Evolutionary conservation across 495 filamentous ascomycete genomes (phyloP).

Genomic region (Sordaria brevicollis): DNA sequence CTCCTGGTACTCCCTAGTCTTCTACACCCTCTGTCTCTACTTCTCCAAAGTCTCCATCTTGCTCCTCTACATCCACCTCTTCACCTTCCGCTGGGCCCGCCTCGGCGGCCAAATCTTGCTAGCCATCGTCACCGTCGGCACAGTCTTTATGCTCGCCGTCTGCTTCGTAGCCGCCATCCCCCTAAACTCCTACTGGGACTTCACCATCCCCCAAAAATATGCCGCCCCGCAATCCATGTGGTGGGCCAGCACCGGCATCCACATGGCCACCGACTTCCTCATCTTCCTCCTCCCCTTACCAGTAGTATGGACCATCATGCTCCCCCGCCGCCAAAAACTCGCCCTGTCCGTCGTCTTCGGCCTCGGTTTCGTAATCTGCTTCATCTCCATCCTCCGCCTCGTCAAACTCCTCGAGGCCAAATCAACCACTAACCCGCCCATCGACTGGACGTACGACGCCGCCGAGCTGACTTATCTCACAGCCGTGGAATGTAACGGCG

Average conservation of each 20-base stretch:
- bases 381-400: slow-evolving; percentile 26
- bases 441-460: slow-evolving; percentile 20
- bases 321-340: slow-evolving; percentile 24
- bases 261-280: slow-evolving; percentile 26
- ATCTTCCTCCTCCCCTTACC: slow-evolving; percentile 28
- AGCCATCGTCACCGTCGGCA: slow-evolving; percentile 11
- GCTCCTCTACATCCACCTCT: slow-evolving; percentile 29
- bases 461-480: slow-evolving; percentile 33
- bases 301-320: slow-evolving; percentile 26
- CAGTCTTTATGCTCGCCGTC: slow-evolving; percentile 15
- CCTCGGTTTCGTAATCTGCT: slow-evolving; percentile 20
- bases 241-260: slow-evolving; percentile 26
- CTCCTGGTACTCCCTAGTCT: slow-evolving; percentile 21
- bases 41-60: slow-evolving; percentile 29
- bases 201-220: slow-evolving; percentile 8
- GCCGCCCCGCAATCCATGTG: slow-evolving; percentile 19
- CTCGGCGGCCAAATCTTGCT: slow-evolving; percentile 19
- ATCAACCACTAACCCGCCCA: slow-evolving; percentile 1
- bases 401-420: slow-evolving; percentile 13
- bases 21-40: slow-evolving; percentile 17
- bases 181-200: slow-evolving; percentile 22
- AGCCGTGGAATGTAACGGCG: slow-evolving; percentile 31
- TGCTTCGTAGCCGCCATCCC: slow-evolving; percentile 23
- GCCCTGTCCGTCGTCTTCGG: slow-evolving; percentile 26
- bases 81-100: slow-evolving; percentile 25